Conservation (phyloP, 495 filamentous ascomycete genomes). For the Geopyxis carbonaria region DNA sequence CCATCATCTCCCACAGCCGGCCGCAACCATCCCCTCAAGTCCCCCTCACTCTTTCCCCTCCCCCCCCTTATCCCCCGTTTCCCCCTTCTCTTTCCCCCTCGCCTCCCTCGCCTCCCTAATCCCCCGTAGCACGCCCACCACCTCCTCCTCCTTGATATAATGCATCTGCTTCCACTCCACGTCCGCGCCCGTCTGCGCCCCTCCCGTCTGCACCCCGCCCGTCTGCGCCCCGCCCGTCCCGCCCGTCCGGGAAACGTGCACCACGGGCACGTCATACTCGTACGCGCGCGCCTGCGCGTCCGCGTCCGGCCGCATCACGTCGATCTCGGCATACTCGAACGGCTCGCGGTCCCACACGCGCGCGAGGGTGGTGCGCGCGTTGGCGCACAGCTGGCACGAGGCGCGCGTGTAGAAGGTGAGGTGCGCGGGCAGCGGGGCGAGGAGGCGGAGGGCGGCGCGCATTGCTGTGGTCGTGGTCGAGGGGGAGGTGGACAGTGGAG, state of each 20-base stretch:
- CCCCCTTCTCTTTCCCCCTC: too few relatives aligned
- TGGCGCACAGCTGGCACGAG: constrained; percentile 14
- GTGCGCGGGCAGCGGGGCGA: constrained; percentile 18
- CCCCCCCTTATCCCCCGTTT: too few relatives aligned
- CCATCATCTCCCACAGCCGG: too few relatives aligned
- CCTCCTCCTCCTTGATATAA: constrained; percentile 15
- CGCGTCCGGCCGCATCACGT: constrained; percentile 15
- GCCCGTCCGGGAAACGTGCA: neutral
- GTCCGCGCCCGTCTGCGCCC: neutral
- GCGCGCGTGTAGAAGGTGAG: constrained; percentile 19
- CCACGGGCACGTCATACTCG: constrained; percentile 9
- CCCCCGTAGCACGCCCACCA: constrained; percentile 13
- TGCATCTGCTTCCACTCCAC: constrained; percentile 16
- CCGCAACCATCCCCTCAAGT: too few relatives aligned
- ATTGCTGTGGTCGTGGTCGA: constrained; percentile 1
- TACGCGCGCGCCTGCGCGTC: constrained; percentile 16
- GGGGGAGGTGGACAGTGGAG: too few relatives aligned
- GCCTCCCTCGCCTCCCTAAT: constrained; percentile 2
- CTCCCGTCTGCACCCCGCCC: constrained; percentile 10
- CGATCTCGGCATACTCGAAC: constrained; percentile 21
- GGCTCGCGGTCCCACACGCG: constrained; percentile 16
- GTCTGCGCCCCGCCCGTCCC: constrained; percentile 8
- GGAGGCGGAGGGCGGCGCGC: constrained; percentile 4
- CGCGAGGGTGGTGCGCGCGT: constrained; percentile 12
- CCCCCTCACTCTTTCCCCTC: too few relatives aligned